Percentiles rank a stretch among this genome's conserved stretches.
Conservation (phyloP, 2,329 filamentous ascomycete genomes). For the Aureobasidium uvarum region DNA sequence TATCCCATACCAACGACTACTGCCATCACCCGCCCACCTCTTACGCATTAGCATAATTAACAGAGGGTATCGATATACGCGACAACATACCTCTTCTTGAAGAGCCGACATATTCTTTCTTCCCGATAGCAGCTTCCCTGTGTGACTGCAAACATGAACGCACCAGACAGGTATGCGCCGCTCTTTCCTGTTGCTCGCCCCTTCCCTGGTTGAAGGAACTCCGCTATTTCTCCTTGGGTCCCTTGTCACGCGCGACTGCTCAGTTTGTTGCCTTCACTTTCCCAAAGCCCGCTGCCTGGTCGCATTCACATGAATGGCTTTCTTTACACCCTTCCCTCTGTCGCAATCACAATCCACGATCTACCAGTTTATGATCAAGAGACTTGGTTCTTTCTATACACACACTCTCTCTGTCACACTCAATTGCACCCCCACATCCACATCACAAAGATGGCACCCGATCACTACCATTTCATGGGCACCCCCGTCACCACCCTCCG, state of each 20-base stretch:
- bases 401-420: not conserved
- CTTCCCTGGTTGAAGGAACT: not conserved
- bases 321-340: not conserved
- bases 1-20: conserved; percentile 17
- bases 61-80: not conserved
- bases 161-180: conserved; percentile 51
- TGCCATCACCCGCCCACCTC: not conserved
- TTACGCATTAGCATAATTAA: conserved; percentile 10
- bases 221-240: not conserved
- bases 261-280: conserved; percentile 2
- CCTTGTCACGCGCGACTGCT: conserved; percentile 1
- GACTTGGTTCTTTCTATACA: not conserved
- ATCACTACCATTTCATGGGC: conserved; percentile 29
- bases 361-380: not conserved
- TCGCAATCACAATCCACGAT: not conserved
- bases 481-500: conserved; percentile 29
- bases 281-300: not conserved
- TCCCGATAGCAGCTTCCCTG: conserved; percentile 5
- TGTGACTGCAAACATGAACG: conserved; percentile 49
- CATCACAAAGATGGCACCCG: conserved; percentile 16
- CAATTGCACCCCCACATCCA: not conserved
- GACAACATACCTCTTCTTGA: conserved; percentile 1
- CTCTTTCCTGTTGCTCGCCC: conserved; percentile 17
- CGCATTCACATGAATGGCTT: conserved; percentile 1
- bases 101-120: conserved; percentile 5